Base-by-base conservation (phyloP, 1,284 basidiomycete genomes). In the Naganishia sp. region DNA sequence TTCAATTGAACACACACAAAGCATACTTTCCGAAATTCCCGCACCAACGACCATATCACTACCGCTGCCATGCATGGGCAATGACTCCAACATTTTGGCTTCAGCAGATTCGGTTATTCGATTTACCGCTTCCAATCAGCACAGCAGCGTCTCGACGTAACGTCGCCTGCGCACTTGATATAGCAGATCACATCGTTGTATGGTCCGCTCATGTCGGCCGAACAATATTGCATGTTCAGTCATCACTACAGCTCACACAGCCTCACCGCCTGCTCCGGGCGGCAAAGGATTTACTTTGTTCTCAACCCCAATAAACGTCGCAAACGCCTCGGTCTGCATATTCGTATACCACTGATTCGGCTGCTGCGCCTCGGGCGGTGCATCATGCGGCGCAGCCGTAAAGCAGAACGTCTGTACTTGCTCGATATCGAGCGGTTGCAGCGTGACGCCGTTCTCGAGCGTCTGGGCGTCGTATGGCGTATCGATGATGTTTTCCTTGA, bases 281-380 rank as follows among this genome's bases (percentile, higher is more conserved):
- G 77, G 77, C 6, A 75, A 70, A 0, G 82, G 79, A 66, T 93
- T 91, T 68, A 95, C 86, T 74, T 86, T 88, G 78, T 96, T 94
- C 69, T 86, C 83, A 39, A 99, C 84, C 3, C 85, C 84, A 32
- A 97, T 75, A 83, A 96, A 86, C 31, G 81, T 78, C 72, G 91
- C 92, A 71, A 97, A 89, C 1, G 92, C 88, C 64, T 87, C 86
- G 0, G 94, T 99, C 75, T 98, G 95, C 10, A 91, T 90, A 74
- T 96, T 97, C 6, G 88, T 87, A 77, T 91, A 94, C 82, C 86
- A 88, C 6, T 85, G 84, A 5, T 87, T 90, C 90, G 73, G 39
- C 13, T 41, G 21, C 5, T 45, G n/a, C 5, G 61, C 63, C 41
- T 63, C 61, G 6, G 61, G 61, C 35, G 35, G 35, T 9, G 51